These are phyloP conservation scores for Pittosporum tobira DNA, from an alignment of 129 eudicot genomes.

Conservation along the genomic window DNA sequence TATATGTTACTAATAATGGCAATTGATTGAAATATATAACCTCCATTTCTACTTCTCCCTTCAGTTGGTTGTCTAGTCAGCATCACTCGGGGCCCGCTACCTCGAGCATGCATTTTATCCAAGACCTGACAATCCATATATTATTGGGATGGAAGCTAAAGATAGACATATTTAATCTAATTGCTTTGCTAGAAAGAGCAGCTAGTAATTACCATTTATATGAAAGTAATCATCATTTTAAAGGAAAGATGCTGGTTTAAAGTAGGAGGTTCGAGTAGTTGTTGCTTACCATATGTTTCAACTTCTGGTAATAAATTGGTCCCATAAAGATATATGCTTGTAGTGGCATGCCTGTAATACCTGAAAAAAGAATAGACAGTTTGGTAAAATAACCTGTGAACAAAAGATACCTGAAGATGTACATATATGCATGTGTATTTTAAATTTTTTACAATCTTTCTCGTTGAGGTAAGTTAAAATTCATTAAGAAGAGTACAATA, in stretches of 20 bases:
- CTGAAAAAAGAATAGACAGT: conserved; percentile 23
- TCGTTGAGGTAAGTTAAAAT: too few relatives aligned
- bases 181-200: not conserved
- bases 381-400: not conserved
- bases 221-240: too few relatives aligned
- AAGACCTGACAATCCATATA: conserved; percentile 38
- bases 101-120: conserved; percentile 95
- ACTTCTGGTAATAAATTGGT: conserved; percentile 85
- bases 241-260: too few relatives aligned
- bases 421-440: not conserved
- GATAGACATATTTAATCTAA: not conserved
- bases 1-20: not conserved
- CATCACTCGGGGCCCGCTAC: conserved; percentile 74
- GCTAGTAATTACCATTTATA: not conserved
- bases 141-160: not conserved
- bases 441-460: too few relatives aligned
- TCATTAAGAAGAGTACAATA: too few relatives aligned
- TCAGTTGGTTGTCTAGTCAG: conserved; percentile 88
- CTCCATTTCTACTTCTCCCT: conserved; percentile 86
- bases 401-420: not conserved
- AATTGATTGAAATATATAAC: conserved; percentile 18
- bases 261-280: not conserved
- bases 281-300: conserved; percentile 80
- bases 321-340: conserved; percentile 97
- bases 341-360: conserved; percentile 87